Percentiles rank a stretch among this genome's conserved stretches.
Evolutionary conservation across 768 basidiomycete species (phyloP).

Genomic region (Boletus eberwhitei): DNA sequence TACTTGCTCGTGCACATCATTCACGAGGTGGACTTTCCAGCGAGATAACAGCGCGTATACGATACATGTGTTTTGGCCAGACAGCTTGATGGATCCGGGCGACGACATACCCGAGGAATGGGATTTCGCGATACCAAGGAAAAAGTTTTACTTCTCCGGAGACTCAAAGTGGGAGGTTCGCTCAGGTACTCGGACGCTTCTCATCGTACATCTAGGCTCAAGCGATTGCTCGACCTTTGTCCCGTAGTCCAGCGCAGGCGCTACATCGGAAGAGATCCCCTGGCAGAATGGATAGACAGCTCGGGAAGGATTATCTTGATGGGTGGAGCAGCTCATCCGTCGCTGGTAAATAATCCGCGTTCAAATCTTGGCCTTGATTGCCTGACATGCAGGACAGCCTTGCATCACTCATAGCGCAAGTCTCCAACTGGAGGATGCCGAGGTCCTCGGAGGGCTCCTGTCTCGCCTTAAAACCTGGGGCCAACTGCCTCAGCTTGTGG

Average conservation of each 20-base stretch:
- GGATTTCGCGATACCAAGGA: slow-evolving; percentile 35
- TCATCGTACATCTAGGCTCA: slow-evolving; percentile 25
- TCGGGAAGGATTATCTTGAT: slow-evolving; percentile 46
- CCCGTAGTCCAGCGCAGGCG: slow-evolving; percentile 36
- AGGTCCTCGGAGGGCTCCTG: slow-evolving; percentile 27
- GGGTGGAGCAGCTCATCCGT: slow-evolving; percentile 56
- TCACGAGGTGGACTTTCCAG: neutral
- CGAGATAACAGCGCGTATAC: slow-evolving; percentile 37
- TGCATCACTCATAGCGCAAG: slow-evolving; percentile 37
- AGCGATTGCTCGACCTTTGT: slow-evolving; percentile 33
- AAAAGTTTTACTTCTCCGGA: slow-evolving; percentile 30
- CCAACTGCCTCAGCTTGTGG: slow-evolving; percentile 47
- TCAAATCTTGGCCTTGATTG: neutral
- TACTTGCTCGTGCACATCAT: neutral
- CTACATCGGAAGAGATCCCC: slow-evolving; percentile 27
- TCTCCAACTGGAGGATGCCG: slow-evolving; percentile 29
- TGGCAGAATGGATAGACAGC: slow-evolving; percentile 46
- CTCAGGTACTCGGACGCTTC: neutral
- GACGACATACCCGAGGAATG: slow-evolving; percentile 21
- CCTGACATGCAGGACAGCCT: slow-evolving; percentile 36
- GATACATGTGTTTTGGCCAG: slow-evolving; percentile 38
- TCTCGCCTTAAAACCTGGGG: slow-evolving; percentile 41
- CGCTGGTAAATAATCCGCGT: slow-evolving; percentile 36
- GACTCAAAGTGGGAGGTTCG: slow-evolving; percentile 34
- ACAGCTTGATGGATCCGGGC: slow-evolving; percentile 29